Base-by-base conservation (phyloP, 140 eudicot genomes). In the Bidens hawaiensis region DNA sequence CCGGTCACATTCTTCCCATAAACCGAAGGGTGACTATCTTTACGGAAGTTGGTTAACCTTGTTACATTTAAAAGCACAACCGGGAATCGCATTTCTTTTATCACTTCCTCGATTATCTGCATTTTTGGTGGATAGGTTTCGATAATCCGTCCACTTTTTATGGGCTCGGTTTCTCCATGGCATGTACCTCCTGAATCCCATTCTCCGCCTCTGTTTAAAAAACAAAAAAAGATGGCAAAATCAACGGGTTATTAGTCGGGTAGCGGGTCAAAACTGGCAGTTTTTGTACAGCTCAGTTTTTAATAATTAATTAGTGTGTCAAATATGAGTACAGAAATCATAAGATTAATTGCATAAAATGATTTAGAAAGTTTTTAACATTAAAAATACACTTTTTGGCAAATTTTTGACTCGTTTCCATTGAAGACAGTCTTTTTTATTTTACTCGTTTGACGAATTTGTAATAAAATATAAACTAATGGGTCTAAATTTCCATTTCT, bases 161-260 rank as follows among this genome's bases (percentile, higher is more conserved):
- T 79, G 6, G 96, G 98, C 36, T 72, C 79, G 0, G 68, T 84
- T 68, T 91, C 96, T 4, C 93, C 91, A 3, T 74, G 85, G 78
- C 98, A 91, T 30, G 93, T 62, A 53, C 98, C 98, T 41, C 95
- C 96, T 6, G 98, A 91, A 75, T 91, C 95, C 98, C 98, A 91
- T 71, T 91, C 98, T 62, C 98, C 98, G 34, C 96, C 98, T 69
- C 98, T 91, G 82, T 56, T 31, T 53, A 2, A 11, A n/a, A n/a
- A n/a, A 63, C 61, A 3, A 48, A 51, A n/a, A 41, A 55, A 18
- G 5, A n/a, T 23, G 53, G 28, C 10, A 49, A 49, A 49, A 49
- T 0, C 16, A 49, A 21, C 2, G 30, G 30, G 30, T 49, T 22
- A 22, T 24, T 49, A 9, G 30, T 49, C 22, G 56, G 30, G 56